Evolutionary conservation across 108 stramenopile genomes (phyloP).

Genomic region (Cylindrotheca fusiformis): DNA sequence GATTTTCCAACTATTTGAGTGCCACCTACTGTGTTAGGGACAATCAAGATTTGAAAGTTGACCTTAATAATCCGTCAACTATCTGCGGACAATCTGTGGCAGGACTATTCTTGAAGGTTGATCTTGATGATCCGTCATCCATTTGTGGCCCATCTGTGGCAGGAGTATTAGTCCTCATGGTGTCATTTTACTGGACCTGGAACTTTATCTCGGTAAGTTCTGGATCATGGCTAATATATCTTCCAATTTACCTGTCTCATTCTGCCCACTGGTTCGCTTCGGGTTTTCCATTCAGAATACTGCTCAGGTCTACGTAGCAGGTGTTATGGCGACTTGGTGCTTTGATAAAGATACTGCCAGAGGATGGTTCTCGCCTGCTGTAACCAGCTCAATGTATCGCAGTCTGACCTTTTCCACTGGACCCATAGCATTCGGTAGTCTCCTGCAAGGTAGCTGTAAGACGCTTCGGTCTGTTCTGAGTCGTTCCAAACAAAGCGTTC

Average conservation of each 20-base stretch:
- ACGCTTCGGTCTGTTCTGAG: constrained; percentile 33
- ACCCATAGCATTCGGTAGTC: constrained; percentile 73
- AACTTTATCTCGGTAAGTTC: not conserved
- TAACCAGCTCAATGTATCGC: constrained; percentile 39
- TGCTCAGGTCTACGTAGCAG: constrained; percentile 67
- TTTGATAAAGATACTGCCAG: constrained; percentile 42
- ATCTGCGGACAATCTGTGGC: no score
- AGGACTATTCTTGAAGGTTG: no score
- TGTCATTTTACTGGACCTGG: not conserved
- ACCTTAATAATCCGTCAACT: not conserved
- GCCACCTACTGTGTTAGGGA: constrained; percentile 4
- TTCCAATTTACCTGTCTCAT: no score
- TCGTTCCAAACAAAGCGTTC: not conserved
- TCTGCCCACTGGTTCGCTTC: no score
- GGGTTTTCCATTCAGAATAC: no score
- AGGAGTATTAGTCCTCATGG: not conserved
- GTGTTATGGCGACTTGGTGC: constrained; percentile 88
- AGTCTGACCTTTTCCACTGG: constrained; percentile 63
- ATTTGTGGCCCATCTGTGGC: not conserved
- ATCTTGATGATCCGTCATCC: no score
- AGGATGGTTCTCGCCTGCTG: constrained; percentile 46
- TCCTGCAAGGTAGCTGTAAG: constrained; percentile 53
- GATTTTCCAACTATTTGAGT: constrained; percentile 18
- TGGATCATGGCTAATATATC: no score
- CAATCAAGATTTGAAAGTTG: not conserved